Evolutionary conservation across 129 eudicot species (phyloP), one percentile per base, ranked within the genome.

Genomic region (Pseudognaphalium luteoalbum): DNA sequence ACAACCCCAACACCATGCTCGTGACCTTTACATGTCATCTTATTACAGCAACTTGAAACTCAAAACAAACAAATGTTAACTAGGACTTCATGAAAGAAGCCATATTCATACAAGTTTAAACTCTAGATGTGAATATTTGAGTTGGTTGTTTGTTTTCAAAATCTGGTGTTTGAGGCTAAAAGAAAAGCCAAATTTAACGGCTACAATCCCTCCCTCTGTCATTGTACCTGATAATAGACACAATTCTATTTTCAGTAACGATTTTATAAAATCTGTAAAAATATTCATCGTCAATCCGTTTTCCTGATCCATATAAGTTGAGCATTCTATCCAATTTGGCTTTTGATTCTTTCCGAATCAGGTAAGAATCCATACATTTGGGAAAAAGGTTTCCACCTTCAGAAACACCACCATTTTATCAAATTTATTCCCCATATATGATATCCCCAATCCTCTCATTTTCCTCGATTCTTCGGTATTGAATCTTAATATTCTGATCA

Each of bases 321-420:
- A 47, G 28, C 14, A 66, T 66, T 58, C 74, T 52, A 34, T 47
- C 68, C 74, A 73, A 72, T 73, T 78, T 81, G 73, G 57, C 83
- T 59, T 85, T 86, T 81, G 97, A 79, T 91, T 91, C 91, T 88
- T 88, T 80, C 88, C 76, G 66, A 73, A 66, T 51, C 70, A 80
- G 87, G 85, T 76, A 80, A 91, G 93, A 84, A 91, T 83, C 92
- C 92, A 77, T 66, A 63, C 30, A 50, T 54, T 50, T 67, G 30
- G 60, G 22, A 85, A 51, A 73, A 81, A 82, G 32, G 71, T 70
- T 81, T 80, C 75, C 62, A 51, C 78, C 75, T 73, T 80, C 83
- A 80, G 83, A 80, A 80, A 80, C 83, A 80, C 83, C 81, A 65
- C 66, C 75, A 75, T 10, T 70, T 50, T 63, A 35, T 42, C 19